Conservation (phyloP, 306 rosid genomes). For the Benincasa hispida region DNA sequence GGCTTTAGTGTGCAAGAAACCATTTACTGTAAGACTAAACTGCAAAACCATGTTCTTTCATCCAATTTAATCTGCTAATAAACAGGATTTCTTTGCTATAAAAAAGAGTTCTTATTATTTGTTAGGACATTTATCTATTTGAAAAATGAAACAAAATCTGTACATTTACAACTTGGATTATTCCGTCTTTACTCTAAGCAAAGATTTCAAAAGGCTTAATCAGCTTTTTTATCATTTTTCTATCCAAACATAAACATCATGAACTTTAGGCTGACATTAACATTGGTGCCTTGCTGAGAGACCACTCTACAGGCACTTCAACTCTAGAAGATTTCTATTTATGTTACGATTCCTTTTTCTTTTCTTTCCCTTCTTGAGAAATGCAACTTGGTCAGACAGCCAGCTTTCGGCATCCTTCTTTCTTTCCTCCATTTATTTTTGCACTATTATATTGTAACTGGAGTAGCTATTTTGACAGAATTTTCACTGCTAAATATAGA, state of each 20-base stretch:
- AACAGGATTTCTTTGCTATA: background rate
- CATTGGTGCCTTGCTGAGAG: background rate
- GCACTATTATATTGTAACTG: background rate
- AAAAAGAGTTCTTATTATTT: background rate
- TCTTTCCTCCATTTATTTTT: background rate
- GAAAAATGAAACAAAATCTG: background rate
- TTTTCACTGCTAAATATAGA: background rate
- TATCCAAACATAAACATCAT: background rate
- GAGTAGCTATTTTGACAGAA: background rate
- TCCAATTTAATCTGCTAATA: background rate
- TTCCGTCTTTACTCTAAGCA: background rate
- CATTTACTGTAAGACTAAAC: no score
- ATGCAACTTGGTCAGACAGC: background rate
- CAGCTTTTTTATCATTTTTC: background rate
- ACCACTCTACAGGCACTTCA: background rate
- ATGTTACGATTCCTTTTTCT: background rate
- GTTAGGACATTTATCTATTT: background rate
- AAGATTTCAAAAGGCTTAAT: background rate
- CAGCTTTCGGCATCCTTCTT: background rate
- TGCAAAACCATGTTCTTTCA: background rate
- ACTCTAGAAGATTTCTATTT: background rate
- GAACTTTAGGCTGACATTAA: background rate
- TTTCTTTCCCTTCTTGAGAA: background rate
- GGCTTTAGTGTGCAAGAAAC: background rate
- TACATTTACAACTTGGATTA: background rate